Percentiles rank a stretch among this genome's conserved stretches.
phyloP scores from a whole-genome alignment of 2,329 filamentous ascomycete species.

The Pseudogymnoascus sp. region DNA sequence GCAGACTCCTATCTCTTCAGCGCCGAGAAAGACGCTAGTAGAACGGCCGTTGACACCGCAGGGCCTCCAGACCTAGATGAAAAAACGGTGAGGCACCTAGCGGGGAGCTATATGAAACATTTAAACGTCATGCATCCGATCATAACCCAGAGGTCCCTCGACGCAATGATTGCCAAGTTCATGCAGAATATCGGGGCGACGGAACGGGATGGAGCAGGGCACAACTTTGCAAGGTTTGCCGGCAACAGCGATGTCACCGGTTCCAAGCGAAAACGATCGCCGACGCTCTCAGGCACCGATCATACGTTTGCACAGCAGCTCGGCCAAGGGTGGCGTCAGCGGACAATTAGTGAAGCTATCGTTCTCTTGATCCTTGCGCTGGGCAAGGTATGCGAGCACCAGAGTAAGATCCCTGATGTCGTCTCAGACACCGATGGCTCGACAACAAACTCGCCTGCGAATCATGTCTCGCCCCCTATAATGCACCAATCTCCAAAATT shows the following conservation, averaged over 20 bases:
- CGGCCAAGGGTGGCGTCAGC: conserved; percentile 45
- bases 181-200: conserved; percentile 21
- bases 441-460: background rate
- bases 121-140: conserved; percentile 61
- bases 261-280: conserved; percentile 26
- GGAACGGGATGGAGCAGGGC: conserved; percentile 16
- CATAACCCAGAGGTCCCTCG: conserved; percentile 44
- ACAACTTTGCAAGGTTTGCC: background rate
- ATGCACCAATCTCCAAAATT: conserved; percentile 47
- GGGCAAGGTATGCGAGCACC: conserved; percentile 66
- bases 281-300: conserved; percentile 17
- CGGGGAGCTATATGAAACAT: conserved; percentile 49
- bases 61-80: conserved; percentile 49
- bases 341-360: conserved; percentile 71
- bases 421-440: conserved; percentile 33
- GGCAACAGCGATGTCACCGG: conserved; percentile 10
- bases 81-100: conserved; percentile 43
- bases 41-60: conserved; percentile 29
- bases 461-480: background rate
- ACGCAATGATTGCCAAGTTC: conserved; percentile 30
- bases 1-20: background rate
- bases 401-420: conserved; percentile 48
- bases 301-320: conserved; percentile 19
- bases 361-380: conserved; percentile 77
- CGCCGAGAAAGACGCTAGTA: conserved; percentile 13